Percentiles rank a stretch among this genome's conserved stretches.
These are phyloP conservation scores for Hansenula sp. DNA, from an alignment of 1,139 yeast species.

Conservation along the genomic window DNA sequence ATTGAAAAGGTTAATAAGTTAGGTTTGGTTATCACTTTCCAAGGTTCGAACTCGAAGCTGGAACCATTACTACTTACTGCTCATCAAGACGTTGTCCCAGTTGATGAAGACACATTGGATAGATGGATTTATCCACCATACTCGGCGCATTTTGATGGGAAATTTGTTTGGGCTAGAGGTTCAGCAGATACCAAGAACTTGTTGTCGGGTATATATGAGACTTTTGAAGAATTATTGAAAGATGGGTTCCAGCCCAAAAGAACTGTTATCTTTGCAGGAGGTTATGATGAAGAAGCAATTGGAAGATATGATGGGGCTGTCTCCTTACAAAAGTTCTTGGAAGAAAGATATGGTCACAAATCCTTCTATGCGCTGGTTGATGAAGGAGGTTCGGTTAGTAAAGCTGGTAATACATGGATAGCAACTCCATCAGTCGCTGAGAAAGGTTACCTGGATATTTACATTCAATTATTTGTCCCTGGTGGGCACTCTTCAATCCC, in stretches of 20 bases:
- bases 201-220: slow-evolving; percentile 46
- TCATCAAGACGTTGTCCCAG: slow-evolving; percentile 85
- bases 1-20: slow-evolving; percentile 59
- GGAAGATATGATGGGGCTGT: slow-evolving; percentile 46
- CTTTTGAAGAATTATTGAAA: slow-evolving; percentile 40
- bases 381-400: slow-evolving; percentile 40
- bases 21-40: slow-evolving; percentile 66
- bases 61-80: slow-evolving; percentile 71
- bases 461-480: slow-evolving; percentile 44
- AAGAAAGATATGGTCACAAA: slow-evolving; percentile 42
- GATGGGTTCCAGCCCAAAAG: slow-evolving; percentile 42
- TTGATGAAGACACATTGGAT: slow-evolving; percentile 50
- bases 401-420: slow-evolving; percentile 36
- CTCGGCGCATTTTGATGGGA: slow-evolving; percentile 55
- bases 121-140: slow-evolving; percentile 73
- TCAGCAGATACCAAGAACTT: slow-evolving; percentile 52
- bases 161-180: slow-evolving; percentile 35
- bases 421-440: slow-evolving; percentile 61
- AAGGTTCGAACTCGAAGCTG: slow-evolving; percentile 48
- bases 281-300: slow-evolving; percentile 60
- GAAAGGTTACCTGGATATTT: slow-evolving; percentile 57
- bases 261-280: slow-evolving; percentile 49
- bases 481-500: slow-evolving; percentile 76
- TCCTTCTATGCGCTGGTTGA: slow-evolving; percentile 49
- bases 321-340: slow-evolving; percentile 33